These are phyloP conservation scores for Apiospora marii DNA, from an alignment of 2,329 filamentous ascomycete genomes.

Conservation along the genomic window DNA sequence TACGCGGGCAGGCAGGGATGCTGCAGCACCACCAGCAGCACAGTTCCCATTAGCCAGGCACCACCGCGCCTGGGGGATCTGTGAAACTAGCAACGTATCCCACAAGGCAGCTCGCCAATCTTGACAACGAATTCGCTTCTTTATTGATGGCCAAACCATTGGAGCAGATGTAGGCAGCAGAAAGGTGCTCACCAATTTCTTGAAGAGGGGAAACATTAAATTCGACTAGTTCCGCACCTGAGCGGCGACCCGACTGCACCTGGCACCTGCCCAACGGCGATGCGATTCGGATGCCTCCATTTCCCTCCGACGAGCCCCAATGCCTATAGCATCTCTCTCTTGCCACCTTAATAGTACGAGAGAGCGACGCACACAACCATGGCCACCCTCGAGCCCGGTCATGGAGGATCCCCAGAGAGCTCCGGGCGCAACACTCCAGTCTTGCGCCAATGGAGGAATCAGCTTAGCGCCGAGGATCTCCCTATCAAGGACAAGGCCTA, in stretches of 20 bases:
- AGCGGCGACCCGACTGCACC: not conserved
- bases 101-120: constrained; percentile 10
- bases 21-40: not conserved
- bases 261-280: constrained; percentile 22
- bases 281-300: constrained; percentile 24
- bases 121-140: not conserved
- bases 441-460: constrained; percentile 78
- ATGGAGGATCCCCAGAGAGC: constrained; percentile 76
- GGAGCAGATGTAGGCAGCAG: constrained; percentile 1
- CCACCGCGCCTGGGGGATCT: constrained; percentile 11
- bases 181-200: not conserved
- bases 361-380: constrained; percentile 36
- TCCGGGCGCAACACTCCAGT: constrained; percentile 83
- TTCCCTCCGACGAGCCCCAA: constrained; percentile 2
- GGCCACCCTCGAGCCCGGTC: constrained; percentile 69
- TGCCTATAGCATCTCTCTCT: constrained; percentile 27
- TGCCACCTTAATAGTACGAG: constrained; percentile 37
- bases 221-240: not conserved
- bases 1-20: not conserved
- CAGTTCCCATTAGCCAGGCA: constrained; percentile 17
- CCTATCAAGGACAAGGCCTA: constrained; percentile 72
- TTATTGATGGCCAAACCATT: not conserved
- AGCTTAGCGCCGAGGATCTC: constrained; percentile 69
- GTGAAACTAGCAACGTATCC: constrained; percentile 23
- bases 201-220: not conserved